Evolutionary conservation across 306 rosid genomes (phyloP).

Genomic region (Acacia melanoxylon): DNA sequence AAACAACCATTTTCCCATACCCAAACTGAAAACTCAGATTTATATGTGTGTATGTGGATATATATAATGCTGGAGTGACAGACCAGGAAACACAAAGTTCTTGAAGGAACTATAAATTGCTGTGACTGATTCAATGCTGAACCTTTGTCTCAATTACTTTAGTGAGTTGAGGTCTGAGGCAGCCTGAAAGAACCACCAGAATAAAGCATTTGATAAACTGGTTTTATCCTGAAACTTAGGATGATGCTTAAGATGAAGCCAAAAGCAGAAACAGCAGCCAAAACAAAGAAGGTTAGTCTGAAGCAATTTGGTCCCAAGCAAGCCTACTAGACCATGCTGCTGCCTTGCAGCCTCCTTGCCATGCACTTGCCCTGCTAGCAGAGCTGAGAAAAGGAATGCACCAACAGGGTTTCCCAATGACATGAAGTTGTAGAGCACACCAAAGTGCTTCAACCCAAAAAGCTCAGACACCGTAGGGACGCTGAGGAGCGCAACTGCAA

Average conservation of each 20-base stretch:
- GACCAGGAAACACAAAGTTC: neutral
- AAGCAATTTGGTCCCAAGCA: conserved; percentile 68
- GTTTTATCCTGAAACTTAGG: conserved; percentile 59
- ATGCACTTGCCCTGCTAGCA: conserved; percentile 68
- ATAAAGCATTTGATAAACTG: conserved; percentile 78
- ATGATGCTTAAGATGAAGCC: conserved; percentile 63
- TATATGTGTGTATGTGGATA: neutral
- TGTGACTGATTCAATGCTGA: neutral
- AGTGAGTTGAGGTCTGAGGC: conserved; percentile 48
- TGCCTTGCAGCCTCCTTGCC: conserved; percentile 54
- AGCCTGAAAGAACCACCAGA: conserved; percentile 79
- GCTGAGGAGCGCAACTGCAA: conserved; percentile 66
- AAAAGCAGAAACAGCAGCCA: conserved; percentile 53
- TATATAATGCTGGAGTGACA: neutral
- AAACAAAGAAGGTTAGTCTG: conserved; percentile 57
- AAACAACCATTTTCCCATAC: neutral
- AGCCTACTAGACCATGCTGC: conserved; percentile 38
- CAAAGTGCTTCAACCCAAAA: conserved; percentile 74
- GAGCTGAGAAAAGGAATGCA: conserved; percentile 70
- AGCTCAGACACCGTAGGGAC: conserved; percentile 80
- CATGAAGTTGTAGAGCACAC: conserved; percentile 58
- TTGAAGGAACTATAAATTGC: neutral
- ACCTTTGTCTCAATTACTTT: neutral
- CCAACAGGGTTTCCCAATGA: conserved; percentile 74
- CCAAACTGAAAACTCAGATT: neutral